Conservation (phyloP, 495 filamentous ascomycete genomes). For the Podospora pseudopauciseta region DNA sequence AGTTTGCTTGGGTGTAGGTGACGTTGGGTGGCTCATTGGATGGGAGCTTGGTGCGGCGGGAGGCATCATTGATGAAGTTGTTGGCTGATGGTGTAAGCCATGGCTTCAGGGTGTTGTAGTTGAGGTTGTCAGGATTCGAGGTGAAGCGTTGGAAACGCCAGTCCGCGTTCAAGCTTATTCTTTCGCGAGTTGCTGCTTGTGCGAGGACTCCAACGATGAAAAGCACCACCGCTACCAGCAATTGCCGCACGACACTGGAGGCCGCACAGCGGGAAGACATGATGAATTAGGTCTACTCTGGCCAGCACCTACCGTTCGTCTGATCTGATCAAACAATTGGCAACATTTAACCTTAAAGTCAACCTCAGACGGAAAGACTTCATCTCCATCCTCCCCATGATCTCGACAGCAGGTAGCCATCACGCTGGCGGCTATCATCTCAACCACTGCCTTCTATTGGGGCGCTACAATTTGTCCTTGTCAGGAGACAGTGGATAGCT, state of each 20-base stretch:
- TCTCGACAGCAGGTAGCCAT: neutral
- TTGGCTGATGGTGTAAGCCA: constrained; percentile 30
- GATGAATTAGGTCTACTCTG: neutral
- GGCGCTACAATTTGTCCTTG: constrained; percentile 4
- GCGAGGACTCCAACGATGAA: neutral
- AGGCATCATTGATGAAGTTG: constrained; percentile 25
- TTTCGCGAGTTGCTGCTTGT: constrained; percentile 4
- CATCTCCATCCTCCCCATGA: neutral
- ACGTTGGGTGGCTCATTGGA: constrained; percentile 12
- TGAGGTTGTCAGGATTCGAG: constrained; percentile 25
- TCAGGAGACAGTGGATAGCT: neutral
- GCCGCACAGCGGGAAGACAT: neutral
- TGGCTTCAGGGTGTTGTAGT: constrained; percentile 26
- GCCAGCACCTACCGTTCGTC: neutral
- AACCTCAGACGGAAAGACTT: neutral
- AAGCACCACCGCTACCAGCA: neutral
- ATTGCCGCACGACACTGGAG: neutral
- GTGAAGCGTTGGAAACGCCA: constrained; percentile 32
- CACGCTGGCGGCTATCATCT: neutral
- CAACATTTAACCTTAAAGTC: neutral
- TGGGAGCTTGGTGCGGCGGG: constrained; percentile 10
- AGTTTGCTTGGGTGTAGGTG: constrained; percentile 10
- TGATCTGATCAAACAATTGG: neutral
- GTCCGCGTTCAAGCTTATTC: constrained; percentile 25
- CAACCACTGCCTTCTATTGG: neutral